A percentile compares a stretch with the other conserved stretches of the same genome.
Evolutionary conservation across 2,329 filamentous ascomycete genomes (phyloP).

Genomic region (Xylaria multiplex): DNA sequence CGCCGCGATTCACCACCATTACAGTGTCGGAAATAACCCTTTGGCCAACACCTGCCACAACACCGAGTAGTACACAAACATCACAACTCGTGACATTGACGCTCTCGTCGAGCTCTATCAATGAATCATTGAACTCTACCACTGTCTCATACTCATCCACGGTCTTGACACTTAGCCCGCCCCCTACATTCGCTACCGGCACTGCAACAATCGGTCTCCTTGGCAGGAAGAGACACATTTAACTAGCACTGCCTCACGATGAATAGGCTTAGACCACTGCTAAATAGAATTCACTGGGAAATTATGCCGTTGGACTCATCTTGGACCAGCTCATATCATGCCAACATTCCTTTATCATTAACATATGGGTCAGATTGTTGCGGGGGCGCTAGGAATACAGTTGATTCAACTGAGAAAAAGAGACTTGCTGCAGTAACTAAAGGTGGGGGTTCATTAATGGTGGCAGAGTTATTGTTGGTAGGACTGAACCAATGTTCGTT

Average conservation of each 20-base stretch:
- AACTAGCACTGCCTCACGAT: neutral
- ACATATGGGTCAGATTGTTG: conserved; percentile 7
- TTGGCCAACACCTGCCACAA: conserved; percentile 26
- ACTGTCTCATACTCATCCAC: conserved; percentile 37
- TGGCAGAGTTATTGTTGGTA: conserved; percentile 25
- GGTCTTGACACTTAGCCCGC: conserved; percentile 34
- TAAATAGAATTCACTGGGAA: neutral
- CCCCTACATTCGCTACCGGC: conserved; percentile 32
- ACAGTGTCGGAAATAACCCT: conserved; percentile 38
- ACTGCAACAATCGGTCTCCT: conserved; percentile 28
- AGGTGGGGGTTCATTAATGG: conserved; percentile 1
- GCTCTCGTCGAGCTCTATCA: conserved; percentile 35
- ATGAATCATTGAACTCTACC: conserved; percentile 36
- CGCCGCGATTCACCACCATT: conserved; percentile 31
- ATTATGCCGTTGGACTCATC: neutral
- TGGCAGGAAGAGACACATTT: conserved; percentile 22
- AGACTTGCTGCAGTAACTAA: conserved; percentile 5
- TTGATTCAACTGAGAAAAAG: neutral
- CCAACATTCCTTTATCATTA: conserved; percentile 13
- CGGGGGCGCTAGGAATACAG: conserved; percentile 1
- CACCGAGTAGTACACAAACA: conserved; percentile 14
- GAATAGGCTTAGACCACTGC: neutral
- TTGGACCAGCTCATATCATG: conserved; percentile 16
- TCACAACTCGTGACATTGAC: conserved; percentile 35
- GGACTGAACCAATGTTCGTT: conserved; percentile 12